Evolutionary conservation across 2,329 filamentous ascomycete genomes (phyloP), one percentile per base, ranked within the genome.

Genomic region (Periconia sp.): DNA sequence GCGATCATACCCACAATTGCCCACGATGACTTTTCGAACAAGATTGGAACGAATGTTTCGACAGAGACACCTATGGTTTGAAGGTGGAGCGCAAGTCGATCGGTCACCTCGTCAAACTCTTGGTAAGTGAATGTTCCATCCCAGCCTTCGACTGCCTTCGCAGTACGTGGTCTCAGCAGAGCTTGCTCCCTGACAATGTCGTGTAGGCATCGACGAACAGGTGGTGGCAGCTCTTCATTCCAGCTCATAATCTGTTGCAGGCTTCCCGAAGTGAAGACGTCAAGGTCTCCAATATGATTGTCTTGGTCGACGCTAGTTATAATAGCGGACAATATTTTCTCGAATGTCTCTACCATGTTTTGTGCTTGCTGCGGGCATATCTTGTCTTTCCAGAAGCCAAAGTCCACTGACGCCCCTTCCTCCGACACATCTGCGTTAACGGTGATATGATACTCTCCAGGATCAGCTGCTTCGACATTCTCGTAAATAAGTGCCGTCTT

Each of bases 11-110:
- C 53, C 15, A 70, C 48, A 30, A 68, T 56, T 12, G 60, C 57
- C 53, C 56, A 64, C 2, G 54, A 52, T 2, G 59, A 66, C 44
- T 70, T 70, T 13, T 69, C 66, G 41, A 70, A 66, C n/a, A 65
- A 41, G 15, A 70, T 63, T 7, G 66, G 65, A n/a, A 69, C 63
- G 25, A 68, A 59, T 1, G 55, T 61, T 36, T 66, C 63, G 1
- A 61, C 57, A 1, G 48, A 42, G 13, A 66, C 50, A 11, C 64
- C 63, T 23, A 59, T 43, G 4, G 44, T 42, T 21, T 62, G 52
- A 1, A 68, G 56, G 45, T 63, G 51, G 9, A 51, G 40, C 2
- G 57, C 64, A 11, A 67, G 40, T 9, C 56, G 56, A 29, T 54
- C 54, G 11, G 64, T 65, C 9, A 61, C 37, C 29, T 58, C 59